Conservation (phyloP, 176 grass and related monocot species). For the Oryza longistaminata region DNA sequence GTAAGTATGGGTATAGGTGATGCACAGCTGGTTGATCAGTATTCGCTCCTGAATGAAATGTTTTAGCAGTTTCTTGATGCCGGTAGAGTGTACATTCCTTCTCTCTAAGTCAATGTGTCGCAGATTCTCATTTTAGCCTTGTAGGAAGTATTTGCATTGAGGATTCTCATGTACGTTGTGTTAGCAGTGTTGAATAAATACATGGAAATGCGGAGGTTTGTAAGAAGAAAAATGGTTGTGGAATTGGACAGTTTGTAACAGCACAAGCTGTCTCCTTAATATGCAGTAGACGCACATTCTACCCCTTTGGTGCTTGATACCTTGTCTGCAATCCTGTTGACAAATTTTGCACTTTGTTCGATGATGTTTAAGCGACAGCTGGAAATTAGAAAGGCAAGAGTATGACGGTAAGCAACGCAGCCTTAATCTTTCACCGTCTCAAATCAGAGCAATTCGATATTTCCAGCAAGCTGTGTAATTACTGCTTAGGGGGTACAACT, state of each 20-base stretch:
- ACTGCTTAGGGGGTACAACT: no score
- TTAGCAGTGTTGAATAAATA: neutral
- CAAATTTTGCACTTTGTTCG: no score
- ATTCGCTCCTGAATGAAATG: neutral
- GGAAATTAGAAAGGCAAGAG: neutral
- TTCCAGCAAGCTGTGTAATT: no score
- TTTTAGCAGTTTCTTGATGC: neutral
- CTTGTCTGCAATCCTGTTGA: neutral
- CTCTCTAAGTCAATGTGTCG: neutral
- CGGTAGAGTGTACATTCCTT: conserved; percentile 36
- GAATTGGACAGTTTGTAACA: neutral
- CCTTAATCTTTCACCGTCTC: no score
- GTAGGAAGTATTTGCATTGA: neutral
- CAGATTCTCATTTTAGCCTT: neutral
- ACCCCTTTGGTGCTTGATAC: neutral
- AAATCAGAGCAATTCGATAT: no score
- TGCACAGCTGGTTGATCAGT: neutral
- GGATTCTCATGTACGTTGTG: conserved; percentile 3
- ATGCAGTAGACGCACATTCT: no score
- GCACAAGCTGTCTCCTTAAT: neutral
- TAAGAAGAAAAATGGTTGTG: conserved; percentile 23
- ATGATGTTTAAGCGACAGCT: neutral
- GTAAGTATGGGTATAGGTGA: conserved; percentile 16
- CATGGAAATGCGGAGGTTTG: neutral
- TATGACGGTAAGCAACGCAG: neutral